Evolutionary conservation across 176 grass and related monocot species (phyloP).

Genomic region (Microstegium vimineum): DNA sequence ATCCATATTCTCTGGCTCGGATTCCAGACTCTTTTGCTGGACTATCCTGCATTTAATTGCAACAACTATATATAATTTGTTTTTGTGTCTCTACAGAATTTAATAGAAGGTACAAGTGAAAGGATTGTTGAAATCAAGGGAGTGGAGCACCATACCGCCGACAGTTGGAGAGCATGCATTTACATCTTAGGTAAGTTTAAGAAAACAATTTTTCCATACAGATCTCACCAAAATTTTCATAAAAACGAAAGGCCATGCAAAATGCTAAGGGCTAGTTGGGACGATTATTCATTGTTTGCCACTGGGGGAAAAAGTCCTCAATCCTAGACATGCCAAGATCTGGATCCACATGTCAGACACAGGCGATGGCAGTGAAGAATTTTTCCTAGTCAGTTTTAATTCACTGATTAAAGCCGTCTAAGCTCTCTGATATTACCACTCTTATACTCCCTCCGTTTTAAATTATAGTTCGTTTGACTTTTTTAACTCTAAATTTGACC

Average conservation of each 20-base stretch:
- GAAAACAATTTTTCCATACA: background rate
- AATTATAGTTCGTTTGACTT: too few species aligned
- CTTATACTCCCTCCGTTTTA: too few species aligned
- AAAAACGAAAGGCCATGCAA: background rate
- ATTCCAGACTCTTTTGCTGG: background rate
- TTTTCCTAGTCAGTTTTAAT: background rate
- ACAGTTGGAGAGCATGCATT: conserved; percentile 72
- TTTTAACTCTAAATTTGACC: too few species aligned
- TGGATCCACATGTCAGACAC: background rate
- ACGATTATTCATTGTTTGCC: background rate
- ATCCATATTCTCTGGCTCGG: background rate
- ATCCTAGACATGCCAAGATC: background rate
- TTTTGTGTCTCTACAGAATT: conserved; percentile 22
- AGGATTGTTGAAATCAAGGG: conserved; percentile 35
- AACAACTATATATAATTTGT: background rate
- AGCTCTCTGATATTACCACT: background rate
- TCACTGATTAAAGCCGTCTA: background rate
- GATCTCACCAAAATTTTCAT: background rate
- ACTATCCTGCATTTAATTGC: background rate
- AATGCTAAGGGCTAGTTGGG: background rate
- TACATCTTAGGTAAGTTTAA: conserved; percentile 52
- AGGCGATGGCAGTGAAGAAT: background rate
- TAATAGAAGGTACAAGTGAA: conserved; percentile 15
- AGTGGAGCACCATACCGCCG: conserved; percentile 22
- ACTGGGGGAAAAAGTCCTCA: background rate